Conservation (phyloP, 2,329 filamentous ascomycete genomes). For the Xylaria sp. region DNA sequence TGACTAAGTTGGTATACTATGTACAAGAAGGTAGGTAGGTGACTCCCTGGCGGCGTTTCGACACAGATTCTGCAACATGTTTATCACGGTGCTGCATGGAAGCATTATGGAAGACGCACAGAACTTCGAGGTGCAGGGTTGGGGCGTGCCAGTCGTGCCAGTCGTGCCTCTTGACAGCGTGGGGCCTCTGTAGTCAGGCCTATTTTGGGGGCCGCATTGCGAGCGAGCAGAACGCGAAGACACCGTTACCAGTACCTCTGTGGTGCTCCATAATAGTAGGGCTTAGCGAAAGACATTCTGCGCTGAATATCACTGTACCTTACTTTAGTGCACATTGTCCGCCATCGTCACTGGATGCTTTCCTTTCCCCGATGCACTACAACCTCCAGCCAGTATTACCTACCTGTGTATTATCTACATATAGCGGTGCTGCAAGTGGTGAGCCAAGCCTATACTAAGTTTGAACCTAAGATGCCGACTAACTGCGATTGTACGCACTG, state of each 20-base stretch:
- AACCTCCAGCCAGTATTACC: background rate
- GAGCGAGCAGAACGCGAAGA: background rate
- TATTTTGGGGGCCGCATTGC: conserved; percentile 41
- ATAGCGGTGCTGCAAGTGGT: background rate
- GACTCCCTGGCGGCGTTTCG: conserved; percentile 8
- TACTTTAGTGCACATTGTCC: conserved; percentile 24
- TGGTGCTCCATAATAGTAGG: conserved; percentile 34
- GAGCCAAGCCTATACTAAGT: conserved; percentile 12
- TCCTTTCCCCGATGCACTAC: background rate
- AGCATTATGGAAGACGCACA: conserved; percentile 33
- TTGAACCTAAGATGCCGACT: background rate
- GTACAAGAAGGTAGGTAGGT: background rate
- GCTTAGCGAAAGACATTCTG: conserved; percentile 37
- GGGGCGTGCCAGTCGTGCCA: conserved; percentile 21
- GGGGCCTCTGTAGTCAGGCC: conserved; percentile 35
- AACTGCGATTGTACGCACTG: conserved; percentile 8
- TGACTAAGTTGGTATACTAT: background rate
- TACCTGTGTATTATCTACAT: background rate
- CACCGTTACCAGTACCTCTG: background rate
- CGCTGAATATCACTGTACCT: conserved; percentile 36
- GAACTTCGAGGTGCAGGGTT: conserved; percentile 28
- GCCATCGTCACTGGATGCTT: background rate
- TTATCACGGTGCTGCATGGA: conserved; percentile 29
- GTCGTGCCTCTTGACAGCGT: conserved; percentile 34
- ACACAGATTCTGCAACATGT: conserved; percentile 12